phyloP scores from a whole-genome alignment of 169 alveolate species.

The Cryptosporidium meleagridis region DNA sequence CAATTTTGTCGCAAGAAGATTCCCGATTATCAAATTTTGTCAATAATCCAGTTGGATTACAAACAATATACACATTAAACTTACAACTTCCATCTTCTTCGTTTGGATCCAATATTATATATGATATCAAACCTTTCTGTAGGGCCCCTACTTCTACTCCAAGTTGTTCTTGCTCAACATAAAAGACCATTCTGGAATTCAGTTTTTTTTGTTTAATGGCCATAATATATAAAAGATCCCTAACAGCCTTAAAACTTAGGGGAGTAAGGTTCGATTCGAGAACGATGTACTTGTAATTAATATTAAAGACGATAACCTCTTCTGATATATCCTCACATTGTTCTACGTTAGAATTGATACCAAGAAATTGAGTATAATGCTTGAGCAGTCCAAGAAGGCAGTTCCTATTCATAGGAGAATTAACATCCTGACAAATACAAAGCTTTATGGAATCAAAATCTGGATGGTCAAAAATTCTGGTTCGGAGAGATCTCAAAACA shows the following conservation, averaged over 20 bases:
- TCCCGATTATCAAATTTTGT: not conserved
- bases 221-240: constrained; percentile 18
- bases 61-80: constrained; percentile 1
- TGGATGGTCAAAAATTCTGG: constrained; percentile 3
- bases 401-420: constrained; percentile 10
- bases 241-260: constrained; percentile 7
- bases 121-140: not conserved
- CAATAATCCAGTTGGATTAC: constrained; percentile 9
- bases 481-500: not conserved
- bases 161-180: constrained; percentile 1
- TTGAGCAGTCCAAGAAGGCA: not conserved
- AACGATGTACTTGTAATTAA: constrained; percentile 11
- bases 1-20: not conserved
- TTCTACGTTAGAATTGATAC: not conserved
- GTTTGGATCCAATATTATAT: constrained; percentile 28
- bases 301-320: not conserved
- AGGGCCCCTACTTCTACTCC: not conserved
- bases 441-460: constrained; percentile 1
- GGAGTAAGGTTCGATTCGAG: constrained; percentile 38
- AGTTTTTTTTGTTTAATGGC: not conserved
- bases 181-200: constrained; percentile 5
- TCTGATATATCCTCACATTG: not conserved
- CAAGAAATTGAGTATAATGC: constrained; percentile 13
- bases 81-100: not conserved
- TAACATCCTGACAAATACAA: constrained; percentile 37